Evolutionary conservation across 495 filamentous ascomycete species (phyloP).

Genomic region (Penicillium cosmopolitanum): DNA sequence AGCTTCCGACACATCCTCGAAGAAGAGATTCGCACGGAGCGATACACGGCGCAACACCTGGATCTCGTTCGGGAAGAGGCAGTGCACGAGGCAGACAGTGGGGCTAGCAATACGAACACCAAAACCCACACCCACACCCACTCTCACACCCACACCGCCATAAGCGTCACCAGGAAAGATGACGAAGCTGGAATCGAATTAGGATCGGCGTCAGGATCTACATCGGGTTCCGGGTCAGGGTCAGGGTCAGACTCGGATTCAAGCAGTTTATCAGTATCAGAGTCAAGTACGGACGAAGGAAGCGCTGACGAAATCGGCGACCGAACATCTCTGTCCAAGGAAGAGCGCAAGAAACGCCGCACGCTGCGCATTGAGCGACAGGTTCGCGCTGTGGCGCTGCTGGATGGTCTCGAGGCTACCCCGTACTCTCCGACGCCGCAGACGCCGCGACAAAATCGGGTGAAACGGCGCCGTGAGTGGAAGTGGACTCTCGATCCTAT

Average conservation of each 20-base stretch:
- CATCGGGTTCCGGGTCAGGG: background rate
- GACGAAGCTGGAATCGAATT: background rate
- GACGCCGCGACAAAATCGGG: conserved; percentile 52
- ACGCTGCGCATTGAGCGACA: conserved; percentile 42
- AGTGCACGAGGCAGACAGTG: conserved; percentile 18
- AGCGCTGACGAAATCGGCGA: conserved; percentile 20
- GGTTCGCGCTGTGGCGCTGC: conserved; percentile 45
- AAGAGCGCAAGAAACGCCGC: conserved; percentile 45
- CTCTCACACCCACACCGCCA: conserved; percentile 24
- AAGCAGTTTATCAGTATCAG: conserved; percentile 34
- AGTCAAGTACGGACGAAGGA: conserved; percentile 48
- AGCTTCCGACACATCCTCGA: conserved; percentile 55
- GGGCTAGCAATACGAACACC: conserved; percentile 7
- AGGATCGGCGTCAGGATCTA: background rate
- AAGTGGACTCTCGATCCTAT: conserved; percentile 58
- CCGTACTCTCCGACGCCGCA: conserved; percentile 45
- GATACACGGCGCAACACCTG: conserved; percentile 54
- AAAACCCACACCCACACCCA: conserved; percentile 8
- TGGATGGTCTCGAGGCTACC: conserved; percentile 40
- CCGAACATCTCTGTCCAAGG: conserved; percentile 19
- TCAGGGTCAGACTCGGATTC: conserved; percentile 1
- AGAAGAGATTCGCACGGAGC: conserved; percentile 57
- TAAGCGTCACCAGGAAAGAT: conserved; percentile 19
- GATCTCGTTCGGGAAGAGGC: conserved; percentile 25
- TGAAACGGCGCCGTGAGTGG: conserved; percentile 59